Conservation (phyloP, 164 flowering plant genomes). For the Vitis rotundifolia region DNA sequence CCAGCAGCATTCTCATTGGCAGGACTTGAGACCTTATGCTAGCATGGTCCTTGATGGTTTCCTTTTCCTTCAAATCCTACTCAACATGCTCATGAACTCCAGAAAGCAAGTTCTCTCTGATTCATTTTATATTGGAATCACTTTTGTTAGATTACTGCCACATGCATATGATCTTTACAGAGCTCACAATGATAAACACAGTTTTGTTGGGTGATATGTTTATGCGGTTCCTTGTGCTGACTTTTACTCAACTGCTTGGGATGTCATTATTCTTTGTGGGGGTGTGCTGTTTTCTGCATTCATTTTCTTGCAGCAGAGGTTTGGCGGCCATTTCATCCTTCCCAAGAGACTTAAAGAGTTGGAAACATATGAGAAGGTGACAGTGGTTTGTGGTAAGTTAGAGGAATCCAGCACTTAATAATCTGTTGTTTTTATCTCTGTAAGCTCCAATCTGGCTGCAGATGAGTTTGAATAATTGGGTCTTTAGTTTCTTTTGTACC, state of each 20-base stretch:
- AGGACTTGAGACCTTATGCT: constrained; percentile 31
- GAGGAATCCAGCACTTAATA: too few relatives aligned
- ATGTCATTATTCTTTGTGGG: constrained; percentile 31
- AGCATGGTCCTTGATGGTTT: constrained; percentile 48
- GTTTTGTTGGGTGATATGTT: constrained; percentile 23
- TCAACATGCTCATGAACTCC: constrained; percentile 34
- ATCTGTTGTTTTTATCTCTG: too few relatives aligned
- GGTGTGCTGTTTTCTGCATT: constrained; percentile 34
- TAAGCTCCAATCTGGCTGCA: too few relatives aligned
- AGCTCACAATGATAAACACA: constrained; percentile 21
- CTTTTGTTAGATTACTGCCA: constrained; percentile 38
- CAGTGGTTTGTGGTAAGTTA: not conserved
- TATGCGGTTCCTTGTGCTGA: constrained; percentile 42
- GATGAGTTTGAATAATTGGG: too few relatives aligned
- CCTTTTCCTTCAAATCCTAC: constrained; percentile 42
- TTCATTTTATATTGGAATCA: constrained; percentile 40
- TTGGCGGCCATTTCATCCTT: constrained; percentile 38
- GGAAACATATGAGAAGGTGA: constrained; percentile 34
- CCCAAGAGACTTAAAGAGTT: constrained; percentile 27
- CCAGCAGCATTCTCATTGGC: constrained; percentile 27
- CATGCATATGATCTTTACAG: constrained; percentile 46
- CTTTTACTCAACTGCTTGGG: constrained; percentile 45
- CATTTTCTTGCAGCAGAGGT: constrained; percentile 39
- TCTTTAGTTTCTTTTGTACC: too few relatives aligned
- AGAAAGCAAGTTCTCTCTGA: constrained; percentile 25